These are phyloP conservation scores for Mycena metata DNA, from an alignment of 768 basidiomycete genomes.

Conservation along the genomic window DNA sequence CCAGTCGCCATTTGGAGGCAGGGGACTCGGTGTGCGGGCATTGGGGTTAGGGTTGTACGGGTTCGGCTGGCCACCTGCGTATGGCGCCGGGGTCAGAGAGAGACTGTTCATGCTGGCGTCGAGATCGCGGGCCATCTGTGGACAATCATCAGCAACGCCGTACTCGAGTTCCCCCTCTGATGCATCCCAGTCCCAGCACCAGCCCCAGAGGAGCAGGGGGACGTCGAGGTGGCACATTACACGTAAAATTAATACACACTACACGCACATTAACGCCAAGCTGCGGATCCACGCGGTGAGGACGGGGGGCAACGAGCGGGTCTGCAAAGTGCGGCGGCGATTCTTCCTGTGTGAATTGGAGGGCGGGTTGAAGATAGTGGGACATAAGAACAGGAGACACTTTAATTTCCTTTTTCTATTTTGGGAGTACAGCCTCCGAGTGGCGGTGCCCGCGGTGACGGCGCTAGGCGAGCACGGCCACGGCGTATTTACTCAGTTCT, in stretches of 20 bases:
- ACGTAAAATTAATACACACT: background rate
- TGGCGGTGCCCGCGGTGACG: no score
- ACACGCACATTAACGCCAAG: conserved; percentile 69
- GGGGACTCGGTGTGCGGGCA: conserved; percentile 35
- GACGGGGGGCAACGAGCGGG: conserved; percentile 74
- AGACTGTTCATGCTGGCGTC: conserved; percentile 49
- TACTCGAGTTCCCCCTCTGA: no score
- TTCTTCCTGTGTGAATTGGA: conserved; percentile 24
- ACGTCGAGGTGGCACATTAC: conserved; percentile 23
- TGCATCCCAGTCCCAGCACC: conserved; percentile 37
- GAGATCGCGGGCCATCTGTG: conserved; percentile 74
- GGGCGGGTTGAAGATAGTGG: no score
- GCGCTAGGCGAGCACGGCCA: no score
- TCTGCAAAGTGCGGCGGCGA: conserved; percentile 66
- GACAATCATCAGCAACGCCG: no score
- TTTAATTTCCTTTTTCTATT: no score
- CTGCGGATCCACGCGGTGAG: conserved; percentile 71
- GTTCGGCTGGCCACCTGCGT: conserved; percentile 12
- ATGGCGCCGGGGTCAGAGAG: background rate
- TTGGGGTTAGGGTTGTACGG: conserved; percentile 28
- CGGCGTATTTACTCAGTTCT: no score
- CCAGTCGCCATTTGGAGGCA: conserved; percentile 23
- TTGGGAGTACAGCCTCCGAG: no score
- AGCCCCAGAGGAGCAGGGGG: conserved; percentile 40
- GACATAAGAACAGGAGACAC: no score